These are phyloP conservation scores for Clonostachys rhizophaga DNA, from an alignment of 2,329 filamentous ascomycete genomes.

Conservation along the genomic window DNA sequence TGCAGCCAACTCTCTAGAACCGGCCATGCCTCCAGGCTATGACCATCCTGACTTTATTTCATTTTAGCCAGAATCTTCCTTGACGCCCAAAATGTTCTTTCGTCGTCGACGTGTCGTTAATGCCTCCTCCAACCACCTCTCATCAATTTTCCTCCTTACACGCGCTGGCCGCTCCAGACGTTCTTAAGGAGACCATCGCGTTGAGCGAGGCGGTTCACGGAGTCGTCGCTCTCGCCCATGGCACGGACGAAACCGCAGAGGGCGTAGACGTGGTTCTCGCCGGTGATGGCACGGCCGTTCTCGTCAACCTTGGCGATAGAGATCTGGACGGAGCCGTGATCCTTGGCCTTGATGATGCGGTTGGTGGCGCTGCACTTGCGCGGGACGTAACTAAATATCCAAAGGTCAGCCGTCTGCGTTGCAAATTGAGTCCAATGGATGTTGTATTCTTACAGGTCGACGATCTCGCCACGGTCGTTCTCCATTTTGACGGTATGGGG, in stretches of 20 bases:
- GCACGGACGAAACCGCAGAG: conserved; percentile 96
- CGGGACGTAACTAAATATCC: conserved; percentile 75
- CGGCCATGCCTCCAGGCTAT: conserved; percentile 31
- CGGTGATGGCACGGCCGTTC: conserved; percentile 88
- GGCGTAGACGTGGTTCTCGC: conserved; percentile 96
- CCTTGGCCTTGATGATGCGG: conserved; percentile 99
- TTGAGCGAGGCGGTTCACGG: conserved; percentile 92
- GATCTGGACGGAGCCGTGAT: conserved; percentile 98
- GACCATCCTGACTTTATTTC: conserved; percentile 12
- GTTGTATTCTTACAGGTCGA: conserved; percentile 81
- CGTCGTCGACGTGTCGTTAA: conserved; percentile 1
- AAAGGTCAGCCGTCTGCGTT: background rate
- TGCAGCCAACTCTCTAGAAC: conserved; percentile 35
- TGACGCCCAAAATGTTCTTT: background rate
- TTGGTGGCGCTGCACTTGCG: conserved; percentile 98
- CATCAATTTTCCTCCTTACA: conserved; percentile 2
- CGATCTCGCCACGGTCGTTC: conserved; percentile 99
- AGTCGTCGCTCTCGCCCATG: conserved; percentile 97
- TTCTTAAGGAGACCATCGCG: conserved; percentile 94
- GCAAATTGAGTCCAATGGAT: background rate
- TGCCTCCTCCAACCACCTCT: background rate
- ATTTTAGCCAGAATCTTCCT: conserved; percentile 1
- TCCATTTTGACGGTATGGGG: conserved; percentile 71
- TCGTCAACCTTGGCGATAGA: conserved; percentile 97
- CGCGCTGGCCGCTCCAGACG: conserved; percentile 78